A percentile compares a stretch with the other conserved stretches of the same genome.
Evolutionary conservation across 2,329 filamentous ascomycete species (phyloP).

Genomic region (Ophiosphaerella herpotricha): DNA sequence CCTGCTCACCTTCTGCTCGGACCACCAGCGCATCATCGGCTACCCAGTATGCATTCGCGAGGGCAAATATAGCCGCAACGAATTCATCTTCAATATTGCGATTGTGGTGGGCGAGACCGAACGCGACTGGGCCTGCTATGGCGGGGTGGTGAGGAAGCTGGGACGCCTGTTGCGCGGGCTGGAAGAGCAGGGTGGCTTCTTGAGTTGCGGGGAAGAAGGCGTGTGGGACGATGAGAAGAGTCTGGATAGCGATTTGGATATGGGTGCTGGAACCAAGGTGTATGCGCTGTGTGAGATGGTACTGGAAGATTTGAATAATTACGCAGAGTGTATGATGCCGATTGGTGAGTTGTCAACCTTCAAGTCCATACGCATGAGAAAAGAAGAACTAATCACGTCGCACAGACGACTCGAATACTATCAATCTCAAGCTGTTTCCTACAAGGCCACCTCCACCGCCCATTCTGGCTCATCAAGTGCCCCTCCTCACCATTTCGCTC

Average conservation of each 20-base stretch:
- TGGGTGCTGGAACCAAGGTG: constrained; percentile 53
- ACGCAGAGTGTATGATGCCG: constrained; percentile 97
- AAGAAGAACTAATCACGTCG: constrained; percentile 2
- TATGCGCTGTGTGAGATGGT: constrained; percentile 81
- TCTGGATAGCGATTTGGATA: constrained; percentile 27
- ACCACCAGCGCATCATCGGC: constrained; percentile 80
- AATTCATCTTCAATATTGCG: constrained; percentile 98
- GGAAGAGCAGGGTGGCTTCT: constrained; percentile 87
- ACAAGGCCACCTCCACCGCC: constrained; percentile 75
- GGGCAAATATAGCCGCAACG: constrained; percentile 83
- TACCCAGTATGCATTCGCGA: constrained; percentile 84
- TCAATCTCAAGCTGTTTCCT: constrained; percentile 95
- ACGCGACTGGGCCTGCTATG: constrained; percentile 75
- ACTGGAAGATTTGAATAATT: constrained; percentile 93
- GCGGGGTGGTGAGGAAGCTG: constrained; percentile 82
- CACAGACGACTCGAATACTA: constrained; percentile 85
- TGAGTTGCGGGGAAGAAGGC: constrained; percentile 64
- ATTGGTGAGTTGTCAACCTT: constrained; percentile 65
- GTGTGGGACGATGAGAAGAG: constrained; percentile 37
- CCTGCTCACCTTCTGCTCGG: constrained; percentile 75
- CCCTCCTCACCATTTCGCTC: constrained; percentile 67
- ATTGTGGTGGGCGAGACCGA: constrained; percentile 73
- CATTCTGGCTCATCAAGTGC: constrained; percentile 88
- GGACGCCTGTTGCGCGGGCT: constrained; percentile 84
- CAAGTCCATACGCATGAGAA: too few relatives aligned